phyloP scores from a whole-genome alignment of 129 eudicot species.

The Tanacetum coccineum region DNA sequence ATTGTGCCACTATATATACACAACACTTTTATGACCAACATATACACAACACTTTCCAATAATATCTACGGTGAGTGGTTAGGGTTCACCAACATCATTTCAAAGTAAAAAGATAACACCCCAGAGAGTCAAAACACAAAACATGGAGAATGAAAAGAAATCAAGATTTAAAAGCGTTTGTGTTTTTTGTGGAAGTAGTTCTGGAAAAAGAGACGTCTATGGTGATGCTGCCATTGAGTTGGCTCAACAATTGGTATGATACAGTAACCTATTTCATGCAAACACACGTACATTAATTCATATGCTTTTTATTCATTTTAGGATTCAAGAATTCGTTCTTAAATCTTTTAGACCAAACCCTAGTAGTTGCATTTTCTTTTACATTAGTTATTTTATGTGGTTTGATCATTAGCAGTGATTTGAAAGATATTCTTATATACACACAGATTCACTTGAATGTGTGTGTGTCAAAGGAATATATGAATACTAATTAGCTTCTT shows the following conservation, averaged over 20 bases:
- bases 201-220: constrained; percentile 68
- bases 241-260: constrained; percentile 61
- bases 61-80: constrained; percentile 30
- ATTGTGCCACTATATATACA: constrained; percentile 20
- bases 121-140: constrained; percentile 11
- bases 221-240: constrained; percentile 66
- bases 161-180: constrained; percentile 74
- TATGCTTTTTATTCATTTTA: too few species aligned
- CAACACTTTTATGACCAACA: too few species aligned
- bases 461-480: background rate
- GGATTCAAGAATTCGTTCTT: too few species aligned
- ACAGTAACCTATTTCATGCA: background rate
- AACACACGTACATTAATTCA: too few species aligned
- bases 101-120: constrained; percentile 16
- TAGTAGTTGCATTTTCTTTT: constrained; percentile 16
- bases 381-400: constrained; percentile 1
- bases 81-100: constrained; percentile 18
- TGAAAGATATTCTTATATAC: background rate
- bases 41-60: background rate
- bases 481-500: background rate
- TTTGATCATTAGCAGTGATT: constrained; percentile 10
- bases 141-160: constrained; percentile 30
- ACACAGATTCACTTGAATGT: background rate
- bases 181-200: constrained; percentile 80
- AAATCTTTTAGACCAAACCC: constrained; percentile 10